Evolutionary conservation across 1,139 yeast species (phyloP).

Genomic region (Yamadazyma siamensis): DNA sequence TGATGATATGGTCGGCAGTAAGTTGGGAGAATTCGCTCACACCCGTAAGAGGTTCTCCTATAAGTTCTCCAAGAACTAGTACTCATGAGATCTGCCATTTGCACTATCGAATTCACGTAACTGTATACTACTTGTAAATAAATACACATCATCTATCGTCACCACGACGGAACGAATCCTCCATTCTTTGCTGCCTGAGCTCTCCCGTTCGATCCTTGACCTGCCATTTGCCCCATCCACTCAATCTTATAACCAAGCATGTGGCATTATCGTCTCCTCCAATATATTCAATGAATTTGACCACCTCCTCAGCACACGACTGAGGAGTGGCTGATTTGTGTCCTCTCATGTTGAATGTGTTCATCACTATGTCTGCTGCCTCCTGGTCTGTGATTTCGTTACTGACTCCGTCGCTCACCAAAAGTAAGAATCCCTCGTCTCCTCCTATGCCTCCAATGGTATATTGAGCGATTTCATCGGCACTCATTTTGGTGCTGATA

Average conservation of each 20-base stretch:
- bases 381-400: constrained; percentile 84
- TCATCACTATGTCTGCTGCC: constrained; percentile 78
- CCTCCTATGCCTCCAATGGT: constrained; percentile 62
- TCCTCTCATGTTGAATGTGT: constrained; percentile 66
- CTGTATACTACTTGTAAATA: constrained; percentile 10
- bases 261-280: constrained; percentile 97
- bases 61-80: constrained; percentile 62
- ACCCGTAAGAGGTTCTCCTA: constrained; percentile 86
- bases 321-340: constrained; percentile 77
- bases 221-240: constrained; percentile 97
- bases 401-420: constrained; percentile 86
- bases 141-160: constrained; percentile 16
- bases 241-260: constrained; percentile 71
- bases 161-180: constrained; percentile 40
- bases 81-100: too few species aligned
- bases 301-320: constrained; percentile 78
- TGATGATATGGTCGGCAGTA: constrained; percentile 97
- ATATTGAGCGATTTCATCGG: constrained; percentile 36
- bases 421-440: constrained; percentile 73
- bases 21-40: constrained; percentile 92
- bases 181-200: constrained; percentile 69
- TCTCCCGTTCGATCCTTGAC: constrained; percentile 77
- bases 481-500: constrained; percentile 29
- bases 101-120: too few species aligned
- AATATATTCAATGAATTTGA: constrained; percentile 76